Percentiles rank a stretch among this genome's conserved stretches.
Evolutionary conservation across 306 rosid genomes (phyloP).

Genomic region (Cicer cuneatum): DNA sequence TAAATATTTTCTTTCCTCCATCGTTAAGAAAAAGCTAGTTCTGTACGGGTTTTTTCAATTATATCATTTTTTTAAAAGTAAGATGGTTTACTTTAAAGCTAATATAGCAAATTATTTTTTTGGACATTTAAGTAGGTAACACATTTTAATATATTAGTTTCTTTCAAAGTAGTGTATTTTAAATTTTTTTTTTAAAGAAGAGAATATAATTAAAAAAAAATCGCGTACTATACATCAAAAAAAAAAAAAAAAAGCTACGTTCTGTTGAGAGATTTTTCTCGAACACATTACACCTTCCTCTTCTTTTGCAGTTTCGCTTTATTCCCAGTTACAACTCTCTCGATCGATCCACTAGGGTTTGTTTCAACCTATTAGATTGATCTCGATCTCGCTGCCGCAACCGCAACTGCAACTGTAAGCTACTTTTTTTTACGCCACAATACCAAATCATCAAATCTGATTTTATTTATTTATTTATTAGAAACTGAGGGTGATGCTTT

Average conservation of each 20-base stretch:
- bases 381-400: constrained; percentile 51
- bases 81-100: too few species aligned
- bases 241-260: neutral
- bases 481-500: constrained; percentile 31
- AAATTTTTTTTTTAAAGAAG: too few species aligned
- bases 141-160: too few species aligned
- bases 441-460: constrained; percentile 25
- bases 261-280: constrained; percentile 35
- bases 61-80: too few species aligned
- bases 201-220: too few species aligned
- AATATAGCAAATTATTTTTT: too few species aligned
- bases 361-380: constrained; percentile 47
- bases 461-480: neutral
- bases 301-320: constrained; percentile 15
- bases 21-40: too few species aligned
- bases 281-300: constrained; percentile 19
- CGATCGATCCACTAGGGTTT: constrained; percentile 64
- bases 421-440: neutral
- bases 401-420: constrained; percentile 57
- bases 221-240: too few species aligned
- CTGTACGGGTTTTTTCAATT: too few species aligned
- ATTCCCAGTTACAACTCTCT: constrained; percentile 7
- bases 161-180: too few species aligned
- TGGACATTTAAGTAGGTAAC: too few species aligned
- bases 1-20: too few species aligned